Evolutionary conservation across 805 yeast genomes (phyloP).

Genomic region (Priceomyces castillae): DNA sequence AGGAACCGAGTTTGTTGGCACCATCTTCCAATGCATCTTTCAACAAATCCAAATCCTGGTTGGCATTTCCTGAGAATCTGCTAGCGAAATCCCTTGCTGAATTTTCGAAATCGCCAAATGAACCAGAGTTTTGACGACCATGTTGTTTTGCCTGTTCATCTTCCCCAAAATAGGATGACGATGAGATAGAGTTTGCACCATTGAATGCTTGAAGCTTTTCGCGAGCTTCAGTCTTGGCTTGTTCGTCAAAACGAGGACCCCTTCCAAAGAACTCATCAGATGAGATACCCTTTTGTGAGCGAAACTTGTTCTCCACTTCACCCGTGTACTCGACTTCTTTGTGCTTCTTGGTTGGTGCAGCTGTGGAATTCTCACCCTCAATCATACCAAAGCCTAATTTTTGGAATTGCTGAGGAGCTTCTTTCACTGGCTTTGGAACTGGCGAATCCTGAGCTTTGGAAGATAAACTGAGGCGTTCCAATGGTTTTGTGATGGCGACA

Average conservation of each 20-base stretch:
- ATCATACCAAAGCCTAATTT: slow-evolving; percentile 90
- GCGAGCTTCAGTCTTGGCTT: slow-evolving; percentile 75
- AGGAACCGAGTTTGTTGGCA: slow-evolving; percentile 82
- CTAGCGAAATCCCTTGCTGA: slow-evolving; percentile 62
- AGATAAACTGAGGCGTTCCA: slow-evolving; percentile 4
- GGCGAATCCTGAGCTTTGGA: slow-evolving; percentile 6
- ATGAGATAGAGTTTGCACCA: slow-evolving; percentile 89
- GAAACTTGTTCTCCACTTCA: slow-evolving; percentile 72
- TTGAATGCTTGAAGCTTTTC: slow-evolving; percentile 76
- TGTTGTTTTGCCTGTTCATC: slow-evolving; percentile 47
- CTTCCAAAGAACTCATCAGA: slow-evolving; percentile 94
- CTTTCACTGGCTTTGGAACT: slow-evolving; percentile 34
- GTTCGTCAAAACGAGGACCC: slow-evolving; percentile 71
- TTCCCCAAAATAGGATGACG: slow-evolving; percentile 89
- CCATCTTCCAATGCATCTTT: slow-evolving; percentile 94
- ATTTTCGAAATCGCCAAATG: slow-evolving; percentile 50
- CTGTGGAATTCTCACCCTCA: slow-evolving; percentile 49
- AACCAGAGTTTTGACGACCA: slow-evolving; percentile 27
- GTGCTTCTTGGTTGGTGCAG: slow-evolving; percentile 35
- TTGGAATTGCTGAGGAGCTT: slow-evolving; percentile 68
- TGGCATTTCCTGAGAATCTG: slow-evolving; percentile 70
- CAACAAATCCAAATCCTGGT: slow-evolving; percentile 83
- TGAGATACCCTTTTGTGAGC: slow-evolving; percentile 89
- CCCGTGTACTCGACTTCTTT: slow-evolving; percentile 68
- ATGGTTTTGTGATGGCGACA: slow-evolving; percentile 3